phyloP scores from a whole-genome alignment of 2,329 filamentous ascomycete species.

The Penicillium carneum region DNA sequence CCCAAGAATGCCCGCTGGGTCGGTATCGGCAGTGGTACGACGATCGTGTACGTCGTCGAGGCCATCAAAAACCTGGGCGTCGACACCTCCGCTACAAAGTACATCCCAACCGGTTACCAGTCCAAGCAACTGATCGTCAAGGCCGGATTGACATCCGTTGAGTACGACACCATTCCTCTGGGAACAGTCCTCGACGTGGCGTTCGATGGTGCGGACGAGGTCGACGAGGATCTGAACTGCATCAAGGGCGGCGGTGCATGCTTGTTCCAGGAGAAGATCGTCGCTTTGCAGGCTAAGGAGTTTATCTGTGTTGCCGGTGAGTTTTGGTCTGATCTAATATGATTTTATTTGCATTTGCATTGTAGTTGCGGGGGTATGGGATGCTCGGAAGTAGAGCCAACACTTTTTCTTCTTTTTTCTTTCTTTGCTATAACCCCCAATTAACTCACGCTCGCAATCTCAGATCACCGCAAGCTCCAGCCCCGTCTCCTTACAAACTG shows the following conservation, averaged over 20 bases:
- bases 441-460: conserved; percentile 5
- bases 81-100: conserved; percentile 70
- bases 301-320: conserved; percentile 86
- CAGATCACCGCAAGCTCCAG: conserved; percentile 90
- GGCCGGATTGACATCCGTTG: conserved; percentile 77
- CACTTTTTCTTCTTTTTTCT: background rate
- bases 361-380: background rate
- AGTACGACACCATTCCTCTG: conserved; percentile 75
- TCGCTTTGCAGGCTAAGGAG: conserved; percentile 81
- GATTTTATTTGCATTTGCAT: background rate
- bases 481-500: conserved; percentile 75
- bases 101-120: conserved; percentile 91
- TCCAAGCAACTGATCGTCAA: conserved; percentile 83
- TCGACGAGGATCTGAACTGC: conserved; percentile 91
- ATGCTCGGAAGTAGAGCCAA: conserved; percentile 1
- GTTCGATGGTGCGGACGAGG: conserved; percentile 96
- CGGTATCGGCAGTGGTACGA: conserved; percentile 70
- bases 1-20: conserved; percentile 63
- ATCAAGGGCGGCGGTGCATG: conserved; percentile 99
- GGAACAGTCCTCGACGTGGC: conserved; percentile 78
- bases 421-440: background rate
- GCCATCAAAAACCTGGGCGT: conserved; percentile 62
- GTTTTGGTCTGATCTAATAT: conserved; percentile 34
- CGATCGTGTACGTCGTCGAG: conserved; percentile 72
- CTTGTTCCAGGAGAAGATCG: conserved; percentile 95